These are phyloP conservation scores for Chalciporus piperatus DNA, from an alignment of 768 basidiomycete genomes.

Conservation along the genomic window DNA sequence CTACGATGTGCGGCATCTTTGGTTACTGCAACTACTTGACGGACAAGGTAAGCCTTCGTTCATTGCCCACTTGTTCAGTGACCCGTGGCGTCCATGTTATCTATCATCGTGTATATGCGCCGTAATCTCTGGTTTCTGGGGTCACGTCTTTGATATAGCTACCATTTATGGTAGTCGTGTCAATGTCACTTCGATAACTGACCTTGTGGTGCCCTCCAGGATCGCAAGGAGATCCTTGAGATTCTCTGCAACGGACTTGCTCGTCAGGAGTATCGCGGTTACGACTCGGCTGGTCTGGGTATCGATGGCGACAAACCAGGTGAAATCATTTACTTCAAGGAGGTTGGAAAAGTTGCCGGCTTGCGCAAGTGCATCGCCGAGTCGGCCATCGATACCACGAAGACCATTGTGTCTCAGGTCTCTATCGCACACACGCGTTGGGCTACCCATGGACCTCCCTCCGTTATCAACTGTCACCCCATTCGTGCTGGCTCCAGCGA, in stretches of 20 bases:
- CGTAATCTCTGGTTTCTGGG: background rate
- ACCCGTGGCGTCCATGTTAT: conserved; percentile 1
- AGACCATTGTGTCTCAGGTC: conserved; percentile 80
- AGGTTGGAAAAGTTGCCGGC: conserved; percentile 95
- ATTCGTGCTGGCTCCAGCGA: conserved; percentile 74
- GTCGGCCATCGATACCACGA: conserved; percentile 67
- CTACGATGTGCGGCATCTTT: conserved; percentile 90
- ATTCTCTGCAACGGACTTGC: conserved; percentile 88
- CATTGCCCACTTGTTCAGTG: background rate
- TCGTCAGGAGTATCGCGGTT: conserved; percentile 96
- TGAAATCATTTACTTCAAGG: conserved; percentile 85
- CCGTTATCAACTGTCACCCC: conserved; percentile 90
- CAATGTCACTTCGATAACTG: conserved; percentile 10
- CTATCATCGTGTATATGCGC: conserved; percentile 8
- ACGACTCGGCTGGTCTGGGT: conserved; percentile 90
- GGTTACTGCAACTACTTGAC: conserved; percentile 92
- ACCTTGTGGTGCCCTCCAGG: conserved; percentile 40
- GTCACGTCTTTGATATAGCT: conserved; percentile 2
- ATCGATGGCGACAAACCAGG: conserved; percentile 89
- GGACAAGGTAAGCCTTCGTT: conserved; percentile 71
- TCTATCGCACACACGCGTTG: conserved; percentile 99
- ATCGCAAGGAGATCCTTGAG: conserved; percentile 88
- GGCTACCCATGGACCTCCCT: conserved; percentile 96
- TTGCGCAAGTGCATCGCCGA: conserved; percentile 85
- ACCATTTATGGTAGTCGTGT: conserved; percentile 19